A percentile compares a stretch with the other conserved stretches of the same genome.
Evolutionary conservation across 345 rosid genomes (phyloP).

Genomic region (Melaleuca alternifolia): DNA sequence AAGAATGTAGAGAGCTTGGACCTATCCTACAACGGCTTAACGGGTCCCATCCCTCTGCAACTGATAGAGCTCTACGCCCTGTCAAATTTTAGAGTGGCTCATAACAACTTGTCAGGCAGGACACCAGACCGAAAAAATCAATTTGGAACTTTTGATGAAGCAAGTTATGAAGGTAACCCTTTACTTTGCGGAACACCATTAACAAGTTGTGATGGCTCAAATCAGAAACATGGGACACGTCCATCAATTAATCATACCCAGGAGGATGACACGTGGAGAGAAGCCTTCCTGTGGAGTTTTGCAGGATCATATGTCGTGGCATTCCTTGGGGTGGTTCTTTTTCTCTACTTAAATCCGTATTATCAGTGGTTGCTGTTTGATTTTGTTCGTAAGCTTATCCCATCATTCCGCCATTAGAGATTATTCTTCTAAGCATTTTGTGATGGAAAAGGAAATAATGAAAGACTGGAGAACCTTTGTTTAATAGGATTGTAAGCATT

Average conservation of each 20-base stretch:
- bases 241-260: background rate
- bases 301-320: background rate
- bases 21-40: background rate
- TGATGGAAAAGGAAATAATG: too few species aligned
- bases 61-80: background rate
- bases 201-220: background rate
- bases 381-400: background rate
- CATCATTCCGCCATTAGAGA: background rate
- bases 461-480: too few species aligned
- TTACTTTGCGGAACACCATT: background rate
- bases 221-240: background rate
- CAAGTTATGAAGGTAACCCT: background rate
- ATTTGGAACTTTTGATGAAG: background rate
- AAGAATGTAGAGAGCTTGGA: background rate
- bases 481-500: too few species aligned
- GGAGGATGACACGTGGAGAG: background rate
- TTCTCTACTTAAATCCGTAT: background rate
- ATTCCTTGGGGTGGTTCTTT: background rate
- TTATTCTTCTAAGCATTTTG: too few species aligned
- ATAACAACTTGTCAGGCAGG: slow-evolving; percentile 9
- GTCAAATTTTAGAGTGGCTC: background rate
- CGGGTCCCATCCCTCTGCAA: background rate
- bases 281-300: background rate
- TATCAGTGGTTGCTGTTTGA: background rate
- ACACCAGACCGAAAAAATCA: background rate